Conservation (phyloP, 2,329 filamentous ascomycete genomes). For the Aspergillus piperis region DNA sequence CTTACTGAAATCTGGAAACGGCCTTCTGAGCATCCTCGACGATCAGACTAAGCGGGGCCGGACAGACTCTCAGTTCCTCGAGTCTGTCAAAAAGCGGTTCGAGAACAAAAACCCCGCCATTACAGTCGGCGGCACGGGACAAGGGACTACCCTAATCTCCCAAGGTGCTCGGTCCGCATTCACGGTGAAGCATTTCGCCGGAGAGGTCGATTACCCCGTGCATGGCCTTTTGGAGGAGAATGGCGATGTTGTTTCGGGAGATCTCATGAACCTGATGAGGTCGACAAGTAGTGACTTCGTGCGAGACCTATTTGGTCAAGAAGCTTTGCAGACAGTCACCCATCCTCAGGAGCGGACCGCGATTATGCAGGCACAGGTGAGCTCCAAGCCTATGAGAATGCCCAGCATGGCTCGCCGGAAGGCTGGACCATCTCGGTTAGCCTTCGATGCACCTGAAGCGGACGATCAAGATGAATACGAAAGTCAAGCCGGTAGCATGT, state of each 20-base stretch:
- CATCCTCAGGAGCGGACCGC: conserved; percentile 88
- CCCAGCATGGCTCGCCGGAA: conserved; percentile 89
- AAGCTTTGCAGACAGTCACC: conserved; percentile 86
- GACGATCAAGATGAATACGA: conserved; percentile 45
- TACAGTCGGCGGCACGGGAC: conserved; percentile 71
- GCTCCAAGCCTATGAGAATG: conserved; percentile 88
- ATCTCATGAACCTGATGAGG: conserved; percentile 91
- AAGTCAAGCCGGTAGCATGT: conserved; percentile 34
- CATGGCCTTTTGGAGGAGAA: conserved; percentile 91
- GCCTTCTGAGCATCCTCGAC: conserved; percentile 88
- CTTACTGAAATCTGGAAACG: conserved; percentile 88
- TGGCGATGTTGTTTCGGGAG: conserved; percentile 90
- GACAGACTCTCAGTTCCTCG: conserved; percentile 84
- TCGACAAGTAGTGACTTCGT: conserved; percentile 88
- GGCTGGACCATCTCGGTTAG: conserved; percentile 56
- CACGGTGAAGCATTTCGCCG: conserved; percentile 91
- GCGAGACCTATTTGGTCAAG: conserved; percentile 89
- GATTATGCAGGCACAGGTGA: conserved; percentile 94
- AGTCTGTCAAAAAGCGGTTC: conserved; percentile 88
- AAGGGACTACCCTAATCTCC: conserved; percentile 86
- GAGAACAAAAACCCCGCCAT: conserved; percentile 94
- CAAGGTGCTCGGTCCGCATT: conserved; percentile 79
- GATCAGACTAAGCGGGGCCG: conserved; percentile 91
- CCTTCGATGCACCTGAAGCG: conserved; percentile 29
- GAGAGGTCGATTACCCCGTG: conserved; percentile 91